Evolutionary conservation across 768 basidiomycete genomes (phyloP).

Genomic region (Termitomyces sp.): DNA sequence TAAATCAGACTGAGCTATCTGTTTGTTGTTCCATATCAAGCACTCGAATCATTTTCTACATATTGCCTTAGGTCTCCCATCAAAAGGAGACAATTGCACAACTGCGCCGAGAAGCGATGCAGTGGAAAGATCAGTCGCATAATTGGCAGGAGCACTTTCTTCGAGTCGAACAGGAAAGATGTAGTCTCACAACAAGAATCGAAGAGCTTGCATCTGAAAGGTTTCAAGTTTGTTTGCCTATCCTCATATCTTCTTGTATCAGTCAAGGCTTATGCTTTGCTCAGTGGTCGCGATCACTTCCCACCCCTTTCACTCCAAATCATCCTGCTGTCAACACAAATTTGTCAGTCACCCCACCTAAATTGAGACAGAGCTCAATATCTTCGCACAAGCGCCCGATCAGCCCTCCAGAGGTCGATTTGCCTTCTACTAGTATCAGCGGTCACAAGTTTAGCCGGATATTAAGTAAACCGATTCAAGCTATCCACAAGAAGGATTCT

Average conservation of each 20-base stretch:
- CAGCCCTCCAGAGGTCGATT: slow-evolving; percentile 24
- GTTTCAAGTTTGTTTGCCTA: slow-evolving; percentile 35
- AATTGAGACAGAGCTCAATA: slow-evolving; percentile 25
- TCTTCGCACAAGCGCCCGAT: slow-evolving; percentile 26
- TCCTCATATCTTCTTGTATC: not conserved
- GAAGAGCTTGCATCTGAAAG: slow-evolving; percentile 58
- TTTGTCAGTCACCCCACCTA: slow-evolving; percentile 28
- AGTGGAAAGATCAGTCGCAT: slow-evolving; percentile 74
- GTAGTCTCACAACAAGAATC: slow-evolving; percentile 50
- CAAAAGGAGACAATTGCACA: slow-evolving; percentile 59
- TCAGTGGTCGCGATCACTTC: slow-evolving; percentile 16
- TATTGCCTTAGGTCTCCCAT: slow-evolving; percentile 45
- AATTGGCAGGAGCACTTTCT: slow-evolving; percentile 83
- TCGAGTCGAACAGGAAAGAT: slow-evolving; percentile 69
- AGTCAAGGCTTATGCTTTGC: slow-evolving; percentile 6
- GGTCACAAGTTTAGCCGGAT: slow-evolving; percentile 13
- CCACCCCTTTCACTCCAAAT: slow-evolving; percentile 33
- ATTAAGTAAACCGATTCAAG: slow-evolving; percentile 10
- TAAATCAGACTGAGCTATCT: slow-evolving; percentile 54
- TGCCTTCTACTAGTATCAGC: slow-evolving; percentile 18
- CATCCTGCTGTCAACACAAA: slow-evolving; percentile 20
- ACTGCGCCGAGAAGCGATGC: slow-evolving; percentile 58
- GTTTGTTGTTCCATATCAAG: slow-evolving; percentile 30
- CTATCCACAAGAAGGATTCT: slow-evolving; percentile 6
- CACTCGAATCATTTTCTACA: not conserved